Evolutionary conservation across 1,284 basidiomycete genomes (phyloP).

Genomic region (Trichosporon sp.): DNA sequence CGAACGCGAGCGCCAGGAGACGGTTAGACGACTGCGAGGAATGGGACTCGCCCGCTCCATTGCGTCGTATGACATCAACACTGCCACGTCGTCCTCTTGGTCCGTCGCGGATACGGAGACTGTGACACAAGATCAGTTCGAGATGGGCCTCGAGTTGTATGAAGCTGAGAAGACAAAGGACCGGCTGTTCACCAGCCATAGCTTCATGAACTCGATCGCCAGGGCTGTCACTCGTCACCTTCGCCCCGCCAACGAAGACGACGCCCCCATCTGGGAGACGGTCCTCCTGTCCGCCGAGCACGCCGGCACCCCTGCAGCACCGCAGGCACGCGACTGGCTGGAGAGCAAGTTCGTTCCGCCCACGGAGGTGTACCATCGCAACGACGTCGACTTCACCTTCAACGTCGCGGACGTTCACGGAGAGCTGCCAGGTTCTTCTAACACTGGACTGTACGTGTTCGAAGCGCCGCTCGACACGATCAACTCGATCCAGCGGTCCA

Average conservation of each 20-base stretch:
- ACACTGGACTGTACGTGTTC: slow-evolving; percentile 42
- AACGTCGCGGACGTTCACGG: slow-evolving; percentile 24
- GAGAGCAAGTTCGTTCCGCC: slow-evolving; percentile 39
- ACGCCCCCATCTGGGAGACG: slow-evolving; percentile 24
- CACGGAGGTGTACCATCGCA: slow-evolving; percentile 23
- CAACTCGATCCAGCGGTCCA: slow-evolving; percentile 9
- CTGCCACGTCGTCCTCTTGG: slow-evolving; percentile 6
- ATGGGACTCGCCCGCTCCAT: slow-evolving; percentile 41
- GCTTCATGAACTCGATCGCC: slow-evolving; percentile 43
- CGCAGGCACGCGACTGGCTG: slow-evolving; percentile 42
- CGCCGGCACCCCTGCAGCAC: slow-evolving; percentile 34
- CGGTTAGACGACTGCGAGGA: slow-evolving; percentile 30
- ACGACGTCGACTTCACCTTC: slow-evolving; percentile 35
- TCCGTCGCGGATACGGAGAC: background rate
- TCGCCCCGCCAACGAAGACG: background rate
- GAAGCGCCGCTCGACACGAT: slow-evolving; percentile 39
- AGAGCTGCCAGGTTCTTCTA: slow-evolving; percentile 27
- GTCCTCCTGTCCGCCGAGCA: slow-evolving; percentile 31
- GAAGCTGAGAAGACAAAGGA: slow-evolving; percentile 28
- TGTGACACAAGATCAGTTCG: slow-evolving; percentile 26
- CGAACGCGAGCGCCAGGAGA: slow-evolving; percentile 32
- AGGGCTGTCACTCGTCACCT: slow-evolving; percentile 40
- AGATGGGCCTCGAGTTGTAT: slow-evolving; percentile 34
- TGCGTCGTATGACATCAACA: slow-evolving; percentile 3
- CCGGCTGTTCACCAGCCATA: slow-evolving; percentile 35